Base-by-base conservation (phyloP, 2,329 filamentous ascomycete species). In the Microsporum ferrugineum region DNA sequence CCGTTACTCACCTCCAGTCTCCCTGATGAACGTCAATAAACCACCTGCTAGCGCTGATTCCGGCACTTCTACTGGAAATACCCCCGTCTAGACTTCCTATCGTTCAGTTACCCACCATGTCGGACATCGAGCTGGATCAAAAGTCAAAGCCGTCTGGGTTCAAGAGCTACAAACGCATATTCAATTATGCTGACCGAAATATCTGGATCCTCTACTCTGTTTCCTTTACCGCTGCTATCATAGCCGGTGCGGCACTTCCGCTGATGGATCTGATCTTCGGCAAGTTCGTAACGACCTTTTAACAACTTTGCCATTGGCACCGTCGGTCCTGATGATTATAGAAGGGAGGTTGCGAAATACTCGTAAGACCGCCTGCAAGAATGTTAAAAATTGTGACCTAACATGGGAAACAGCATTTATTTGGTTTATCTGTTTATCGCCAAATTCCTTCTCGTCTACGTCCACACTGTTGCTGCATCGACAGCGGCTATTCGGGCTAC, bases 401-500 rank as follows among this genome's bases (percentile, higher is more conserved):
- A 47, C 43, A 47, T 29, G 17, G 17, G n/a, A 27, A 12, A 29
- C 10, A 56, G 10, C 8, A 73, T 89, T 56, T 90, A 90, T 72
- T 89, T 90, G 65, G 76, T 91, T 36, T 91, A 91, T 71, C 80
- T 91, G 43, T 88, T 80, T 58, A 80, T 92, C 65, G 85, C 80
- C 66, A 84, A 89, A 70, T 89, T 91, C 67, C 72, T 88, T 60
- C 82, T 84, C 36, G 78, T 84, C 55, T 91, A 91, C 74, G 76
- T 91, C 58, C 79, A 83, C n/a, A 94, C 89, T 0, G 84, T 91
- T 88, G 87, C 49, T 94, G 91, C 75, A 90, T 92, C 66, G 91
- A 87, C 67, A 84, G 82, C 0, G 87, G 86, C 57, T 86, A 89
- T 71, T 82, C 87, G 68, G 83, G 89, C 69, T 83, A 82, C 63